These are phyloP conservation scores for Backusella westeae DNA, from an alignment of 192 early-diverging fungal species.

Conservation along the genomic window DNA sequence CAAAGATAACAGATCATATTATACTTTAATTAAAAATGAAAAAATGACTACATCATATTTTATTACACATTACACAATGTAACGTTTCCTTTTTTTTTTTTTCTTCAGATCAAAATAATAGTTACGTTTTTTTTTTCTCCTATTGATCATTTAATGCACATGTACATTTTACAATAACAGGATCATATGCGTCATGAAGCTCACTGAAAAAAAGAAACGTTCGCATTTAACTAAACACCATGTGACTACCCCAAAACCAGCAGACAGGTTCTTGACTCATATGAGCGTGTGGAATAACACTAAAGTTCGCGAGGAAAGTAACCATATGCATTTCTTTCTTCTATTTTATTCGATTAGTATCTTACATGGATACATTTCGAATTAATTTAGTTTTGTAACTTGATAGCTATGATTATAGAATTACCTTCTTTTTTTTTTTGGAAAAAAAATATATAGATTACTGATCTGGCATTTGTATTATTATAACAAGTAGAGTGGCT, in stretches of 20 bases:
- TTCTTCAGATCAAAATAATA: neutral
- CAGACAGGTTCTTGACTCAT: neutral
- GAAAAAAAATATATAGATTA: no score
- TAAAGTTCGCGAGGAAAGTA: neutral
- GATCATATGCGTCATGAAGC: neutral
- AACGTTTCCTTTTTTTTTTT: neutral
- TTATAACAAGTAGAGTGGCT: no score
- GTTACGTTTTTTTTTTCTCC: neutral
- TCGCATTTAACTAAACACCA: neutral
- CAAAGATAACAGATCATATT: neutral
- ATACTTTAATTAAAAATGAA: neutral
- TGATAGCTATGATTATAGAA: no score
- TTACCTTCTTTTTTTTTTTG: no score
- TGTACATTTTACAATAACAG: neutral
- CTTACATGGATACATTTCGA: no score
- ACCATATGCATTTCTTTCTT: neutral
- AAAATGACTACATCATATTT: neutral
- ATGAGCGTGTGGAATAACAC: neutral
- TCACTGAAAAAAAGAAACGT: neutral
- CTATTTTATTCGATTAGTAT: neutral
- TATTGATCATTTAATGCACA: neutral
- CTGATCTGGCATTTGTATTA: no score
- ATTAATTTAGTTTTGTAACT: no score
- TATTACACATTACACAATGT: neutral
- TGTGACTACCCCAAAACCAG: neutral